Evolutionary conservation across 768 basidiomycete species (phyloP), one percentile per base, ranked within the genome.

Genomic region (Lactarius trivialis): DNA sequence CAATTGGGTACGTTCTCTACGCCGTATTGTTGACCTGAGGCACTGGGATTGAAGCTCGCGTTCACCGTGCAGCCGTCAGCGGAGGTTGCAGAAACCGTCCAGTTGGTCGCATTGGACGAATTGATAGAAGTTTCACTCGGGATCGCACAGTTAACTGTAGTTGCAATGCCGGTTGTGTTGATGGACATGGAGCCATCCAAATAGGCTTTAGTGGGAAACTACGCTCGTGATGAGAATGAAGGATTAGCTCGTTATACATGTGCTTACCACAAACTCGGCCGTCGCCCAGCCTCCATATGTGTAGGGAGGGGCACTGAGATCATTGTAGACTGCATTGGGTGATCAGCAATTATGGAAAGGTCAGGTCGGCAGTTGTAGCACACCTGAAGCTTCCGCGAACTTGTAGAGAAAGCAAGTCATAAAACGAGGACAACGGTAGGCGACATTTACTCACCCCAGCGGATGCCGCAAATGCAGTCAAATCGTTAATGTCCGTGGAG

Each of bases 301-400:
- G 67, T 86, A 88, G 8, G 84, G 81, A 1, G 87, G 87, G 60
- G 85, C 83, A 6, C 73, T 68, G 7, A 87, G 70, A 19, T 71
- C 67, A 30, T 64, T 81, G 76, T 39, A 78, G 70, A 4, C 76
- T 76, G 78, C 75, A 19, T 78, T 78, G 37, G 8, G 21, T 48
- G 4, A 78, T 76, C 64, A 77, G 81, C 65, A 48, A 51, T 17
- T 8, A 73, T 12, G 4, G 9, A 41, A 45, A 56, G 7, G 51
- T 59, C 51, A 7, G 37, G 56, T 7, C 30, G 49, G 17, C 9
- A 52, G 45, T 11, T 1, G 49, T 59, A 50, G 9, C 54, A 24
- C n/a, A 67, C 66, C 64, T 57, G 67, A 12, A 37, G 67, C 58
- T 26, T 66, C 61, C 24, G 65, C 59, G 32, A 55, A 67, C 67